Evolutionary conservation across 192 early-diverging fungal species (phyloP).

Genomic region (Neocallimastix lanati): DNA sequence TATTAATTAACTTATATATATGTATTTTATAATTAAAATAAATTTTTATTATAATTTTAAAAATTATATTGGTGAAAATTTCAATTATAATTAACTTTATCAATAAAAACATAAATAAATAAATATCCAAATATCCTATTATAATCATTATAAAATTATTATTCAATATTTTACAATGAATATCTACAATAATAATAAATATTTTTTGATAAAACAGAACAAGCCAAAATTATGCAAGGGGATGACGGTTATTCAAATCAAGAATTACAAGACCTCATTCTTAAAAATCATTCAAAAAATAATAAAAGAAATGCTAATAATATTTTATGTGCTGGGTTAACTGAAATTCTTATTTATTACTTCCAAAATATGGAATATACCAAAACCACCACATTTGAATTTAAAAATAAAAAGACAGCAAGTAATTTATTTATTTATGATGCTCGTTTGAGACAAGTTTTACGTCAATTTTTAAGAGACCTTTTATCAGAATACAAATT

Average conservation of each 20-base stretch:
- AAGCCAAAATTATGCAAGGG: background rate
- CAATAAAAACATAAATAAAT: too few relatives aligned
- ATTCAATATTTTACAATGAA: too few relatives aligned
- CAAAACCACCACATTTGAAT: background rate
- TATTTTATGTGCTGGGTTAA: background rate
- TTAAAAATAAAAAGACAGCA: background rate
- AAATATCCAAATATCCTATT: too few relatives aligned
- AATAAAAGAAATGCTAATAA: background rate
- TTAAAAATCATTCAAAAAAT: background rate
- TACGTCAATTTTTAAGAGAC: background rate
- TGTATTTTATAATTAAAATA: too few relatives aligned
- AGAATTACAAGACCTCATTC: background rate
- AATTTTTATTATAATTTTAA: too few relatives aligned
- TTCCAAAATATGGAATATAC: background rate
- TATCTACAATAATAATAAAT: too few relatives aligned
- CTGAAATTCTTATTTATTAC: background rate
- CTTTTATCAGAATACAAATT: background rate
- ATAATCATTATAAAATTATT: too few relatives aligned
- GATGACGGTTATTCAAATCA: background rate
- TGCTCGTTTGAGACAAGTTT: background rate
- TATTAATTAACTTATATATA: too few relatives aligned
- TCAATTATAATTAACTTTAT: too few relatives aligned
- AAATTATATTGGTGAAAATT: too few relatives aligned
- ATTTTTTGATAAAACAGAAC: background rate
- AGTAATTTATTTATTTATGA: background rate